These are phyloP conservation scores for Lachnellula subtilissima DNA, from an alignment of 2,329 filamentous ascomycete genomes.

Conservation along the genomic window DNA sequence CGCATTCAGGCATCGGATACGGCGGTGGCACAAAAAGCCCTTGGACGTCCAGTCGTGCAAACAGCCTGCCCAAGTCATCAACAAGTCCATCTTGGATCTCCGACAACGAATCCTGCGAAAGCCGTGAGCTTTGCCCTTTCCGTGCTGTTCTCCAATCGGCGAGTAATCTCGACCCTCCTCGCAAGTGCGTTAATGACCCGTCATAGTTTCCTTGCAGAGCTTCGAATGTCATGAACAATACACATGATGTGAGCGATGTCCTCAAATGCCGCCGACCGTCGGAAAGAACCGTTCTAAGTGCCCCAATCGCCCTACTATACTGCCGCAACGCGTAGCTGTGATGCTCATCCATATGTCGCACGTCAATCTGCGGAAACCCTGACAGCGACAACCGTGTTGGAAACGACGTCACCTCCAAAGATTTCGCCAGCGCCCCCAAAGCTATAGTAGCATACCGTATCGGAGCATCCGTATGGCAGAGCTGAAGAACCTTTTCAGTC, in stretches of 20 bases:
- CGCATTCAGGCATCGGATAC: slow-evolving; percentile 29
- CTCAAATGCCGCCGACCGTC: slow-evolving; percentile 30
- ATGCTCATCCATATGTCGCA: slow-evolving; percentile 29
- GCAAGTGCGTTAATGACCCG: slow-evolving; percentile 28
- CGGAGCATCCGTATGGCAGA: slow-evolving; percentile 29
- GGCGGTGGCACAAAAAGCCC: slow-evolving; percentile 29
- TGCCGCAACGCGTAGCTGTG: slow-evolving; percentile 28
- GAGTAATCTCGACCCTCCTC: slow-evolving; percentile 28
- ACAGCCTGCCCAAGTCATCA: slow-evolving; percentile 30
- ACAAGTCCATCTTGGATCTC: slow-evolving; percentile 31
- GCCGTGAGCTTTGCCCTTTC: slow-evolving; percentile 23
- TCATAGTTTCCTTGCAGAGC: slow-evolving; percentile 31
- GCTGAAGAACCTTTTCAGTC: slow-evolving; percentile 31
- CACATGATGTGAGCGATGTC: slow-evolving; percentile 29
- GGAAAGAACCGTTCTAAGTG: slow-evolving; percentile 24
- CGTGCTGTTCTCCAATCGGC: slow-evolving; percentile 31
- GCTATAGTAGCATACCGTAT: slow-evolving; percentile 30
- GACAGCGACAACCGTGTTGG: slow-evolving; percentile 28
- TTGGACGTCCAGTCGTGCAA: slow-evolving; percentile 30
- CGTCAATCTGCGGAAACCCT: slow-evolving; percentile 31
- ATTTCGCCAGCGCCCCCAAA: slow-evolving; percentile 29
- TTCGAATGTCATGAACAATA: slow-evolving; percentile 31
- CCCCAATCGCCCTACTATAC: slow-evolving; percentile 28
- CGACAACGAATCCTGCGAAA: slow-evolving; percentile 31
- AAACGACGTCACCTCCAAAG: slow-evolving; percentile 28